Conservation (phyloP, 1,139 yeast genomes). For the Saccharomycopsis crataegensis region DNA sequence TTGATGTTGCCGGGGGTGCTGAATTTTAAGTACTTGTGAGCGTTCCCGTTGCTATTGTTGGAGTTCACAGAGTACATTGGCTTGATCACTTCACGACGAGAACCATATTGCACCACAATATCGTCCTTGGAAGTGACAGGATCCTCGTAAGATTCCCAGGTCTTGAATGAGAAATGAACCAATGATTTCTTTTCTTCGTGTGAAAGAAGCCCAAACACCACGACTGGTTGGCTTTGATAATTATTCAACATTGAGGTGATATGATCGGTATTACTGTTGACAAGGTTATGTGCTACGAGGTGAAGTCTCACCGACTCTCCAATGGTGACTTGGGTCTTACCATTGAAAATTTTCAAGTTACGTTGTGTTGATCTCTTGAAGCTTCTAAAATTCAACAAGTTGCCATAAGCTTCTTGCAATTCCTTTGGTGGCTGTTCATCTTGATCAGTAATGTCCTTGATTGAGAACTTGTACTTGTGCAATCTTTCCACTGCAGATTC, state of each 20-base stretch:
- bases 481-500: conserved; percentile 72
- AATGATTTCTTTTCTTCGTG: conserved; percentile 86
- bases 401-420: conserved; percentile 50
- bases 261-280: neutral
- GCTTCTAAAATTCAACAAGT: conserved; percentile 67
- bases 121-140: conserved; percentile 79
- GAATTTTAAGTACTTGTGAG: conserved; percentile 79
- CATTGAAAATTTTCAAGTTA: conserved; percentile 33
- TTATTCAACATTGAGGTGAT: conserved; percentile 1
- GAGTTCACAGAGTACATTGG: conserved; percentile 82
- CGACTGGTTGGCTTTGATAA: conserved; percentile 39
- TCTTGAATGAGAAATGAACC: conserved; percentile 70
- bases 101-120: conserved; percentile 85
- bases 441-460: conserved; percentile 75
- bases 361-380: conserved; percentile 73
- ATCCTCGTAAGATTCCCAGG: conserved; percentile 83
- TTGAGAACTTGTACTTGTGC: conserved; percentile 73
- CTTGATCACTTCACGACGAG: conserved; percentile 76
- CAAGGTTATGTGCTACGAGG: conserved; percentile 26
- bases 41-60: conserved; percentile 65
- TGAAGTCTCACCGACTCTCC: conserved; percentile 60
- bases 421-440: conserved; percentile 50
- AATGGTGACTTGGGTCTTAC: conserved; percentile 52
- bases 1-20: conserved; percentile 67
- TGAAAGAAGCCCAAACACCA: conserved; percentile 64